These are phyloP conservation scores for Sugiyamaella marilandica DNA, from an alignment of 805 yeast genomes.

Conservation along the genomic window DNA sequence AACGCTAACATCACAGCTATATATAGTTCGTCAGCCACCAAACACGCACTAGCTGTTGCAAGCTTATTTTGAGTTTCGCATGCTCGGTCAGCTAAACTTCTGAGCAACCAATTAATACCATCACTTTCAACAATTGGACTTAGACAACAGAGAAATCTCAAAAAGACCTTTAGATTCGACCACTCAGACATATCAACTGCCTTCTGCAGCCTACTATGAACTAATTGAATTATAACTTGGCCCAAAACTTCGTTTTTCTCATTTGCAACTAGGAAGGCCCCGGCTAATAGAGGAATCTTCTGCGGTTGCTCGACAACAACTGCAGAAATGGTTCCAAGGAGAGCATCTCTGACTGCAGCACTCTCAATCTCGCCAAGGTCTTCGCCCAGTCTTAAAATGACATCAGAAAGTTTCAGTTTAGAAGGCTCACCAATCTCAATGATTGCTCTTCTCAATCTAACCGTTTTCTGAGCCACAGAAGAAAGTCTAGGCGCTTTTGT, in stretches of 20 bases:
- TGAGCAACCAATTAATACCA: conserved; percentile 45
- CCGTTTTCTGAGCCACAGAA: conserved; percentile 1
- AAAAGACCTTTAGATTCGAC: conserved; percentile 62
- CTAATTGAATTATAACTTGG: conserved; percentile 59
- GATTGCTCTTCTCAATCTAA: conserved; percentile 37
- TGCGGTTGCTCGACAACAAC: conserved; percentile 86
- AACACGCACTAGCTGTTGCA: conserved; percentile 39
- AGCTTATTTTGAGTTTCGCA: conserved; percentile 46
- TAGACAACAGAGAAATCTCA: conserved; percentile 66
- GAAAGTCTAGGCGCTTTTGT: neutral
- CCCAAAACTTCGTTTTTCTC: conserved; percentile 62
- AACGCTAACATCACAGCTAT: conserved; percentile 56
- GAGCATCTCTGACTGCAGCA: conserved; percentile 51
- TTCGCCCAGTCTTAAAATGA: conserved; percentile 31
- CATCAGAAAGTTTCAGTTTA: conserved; percentile 22
- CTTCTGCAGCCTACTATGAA: conserved; percentile 59
- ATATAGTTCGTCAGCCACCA: conserved; percentile 64
- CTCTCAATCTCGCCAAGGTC: conserved; percentile 44
- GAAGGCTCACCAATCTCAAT: conserved; percentile 57
- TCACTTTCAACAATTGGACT: conserved; percentile 56
- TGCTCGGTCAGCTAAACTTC: conserved; percentile 51
- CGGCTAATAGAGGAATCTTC: conserved; percentile 68
- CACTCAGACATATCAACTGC: conserved; percentile 48
- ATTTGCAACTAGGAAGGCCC: conserved; percentile 62
- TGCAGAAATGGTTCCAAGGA: conserved; percentile 62